A percentile compares a stretch with the other conserved stretches of the same genome.
Evolutionary conservation across 768 basidiomycete genomes (phyloP).

Genomic region (Russula abietina): DNA sequence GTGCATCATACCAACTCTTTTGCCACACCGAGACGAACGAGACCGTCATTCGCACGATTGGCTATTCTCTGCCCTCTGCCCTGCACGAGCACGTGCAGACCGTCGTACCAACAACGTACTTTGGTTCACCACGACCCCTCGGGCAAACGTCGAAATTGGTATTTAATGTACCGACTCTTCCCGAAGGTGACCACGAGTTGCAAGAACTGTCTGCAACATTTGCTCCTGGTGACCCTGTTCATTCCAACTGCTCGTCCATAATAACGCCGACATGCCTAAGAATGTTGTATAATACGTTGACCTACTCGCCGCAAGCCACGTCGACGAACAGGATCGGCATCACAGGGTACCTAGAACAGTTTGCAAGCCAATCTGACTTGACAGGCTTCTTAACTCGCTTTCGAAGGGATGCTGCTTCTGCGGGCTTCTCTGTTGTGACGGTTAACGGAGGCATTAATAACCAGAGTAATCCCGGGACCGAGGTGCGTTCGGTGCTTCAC

Average conservation of each 20-base stretch:
- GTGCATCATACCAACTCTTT: constrained; percentile 50
- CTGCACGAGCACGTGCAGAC: constrained; percentile 52
- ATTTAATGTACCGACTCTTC: constrained; percentile 37
- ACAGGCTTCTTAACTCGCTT: constrained; percentile 42
- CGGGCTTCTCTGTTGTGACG: neutral
- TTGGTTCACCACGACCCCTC: constrained; percentile 51
- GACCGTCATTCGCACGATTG: constrained; percentile 48
- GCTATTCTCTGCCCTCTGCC: constrained; percentile 51
- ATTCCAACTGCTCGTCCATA: constrained; percentile 38
- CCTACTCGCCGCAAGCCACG: constrained; percentile 31
- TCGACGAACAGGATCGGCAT: constrained; percentile 32
- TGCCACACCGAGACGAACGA: constrained; percentile 44
- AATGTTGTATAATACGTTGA: constrained; percentile 33
- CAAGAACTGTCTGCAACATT: neutral
- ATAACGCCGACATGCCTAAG: constrained; percentile 35
- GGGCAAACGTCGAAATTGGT: constrained; percentile 48
- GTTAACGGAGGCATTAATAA: neutral
- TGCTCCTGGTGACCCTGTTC: constrained; percentile 31
- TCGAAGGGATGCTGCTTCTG: neutral
- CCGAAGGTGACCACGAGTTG: constrained; percentile 31
- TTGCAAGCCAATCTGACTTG: constrained; percentile 43
- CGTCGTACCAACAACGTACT: constrained; percentile 57
- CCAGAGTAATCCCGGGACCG: constrained; percentile 46
- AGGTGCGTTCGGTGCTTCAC: constrained; percentile 36
- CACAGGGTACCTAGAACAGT: constrained; percentile 44